phyloP scores from a whole-genome alignment of 73 alveolate species.

The Blepharisma japonicum region DNA sequence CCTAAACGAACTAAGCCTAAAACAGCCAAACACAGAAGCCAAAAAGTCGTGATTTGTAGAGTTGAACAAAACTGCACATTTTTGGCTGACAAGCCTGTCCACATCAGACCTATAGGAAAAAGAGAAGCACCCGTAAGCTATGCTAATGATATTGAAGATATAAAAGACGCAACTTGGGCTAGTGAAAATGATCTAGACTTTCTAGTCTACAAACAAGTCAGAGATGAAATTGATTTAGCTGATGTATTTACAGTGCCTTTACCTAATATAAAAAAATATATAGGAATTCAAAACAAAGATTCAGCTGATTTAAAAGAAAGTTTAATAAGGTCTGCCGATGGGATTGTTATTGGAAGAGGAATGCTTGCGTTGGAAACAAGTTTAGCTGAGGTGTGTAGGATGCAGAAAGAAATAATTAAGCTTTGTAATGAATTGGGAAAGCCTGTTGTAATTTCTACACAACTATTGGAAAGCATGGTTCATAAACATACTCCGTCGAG shows the following conservation, averaged over 20 bases:
- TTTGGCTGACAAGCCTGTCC: background rate
- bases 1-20: background rate
- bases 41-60: background rate
- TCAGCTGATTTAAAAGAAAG: background rate
- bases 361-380: background rate
- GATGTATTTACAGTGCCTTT: background rate
- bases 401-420: constrained; percentile 27
- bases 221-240: background rate
- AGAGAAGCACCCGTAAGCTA: background rate
- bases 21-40: background rate
- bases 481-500: constrained; percentile 27
- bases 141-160: background rate
- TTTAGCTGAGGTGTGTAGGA: constrained; percentile 3
- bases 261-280: background rate
- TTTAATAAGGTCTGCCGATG: background rate
- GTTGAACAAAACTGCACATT: constrained; percentile 13
- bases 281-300: background rate
- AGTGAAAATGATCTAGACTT: background rate
- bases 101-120: background rate
- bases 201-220: background rate
- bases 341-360: constrained; percentile 9
- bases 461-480: constrained; percentile 37
- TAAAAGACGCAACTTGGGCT: background rate
- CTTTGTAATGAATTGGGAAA: constrained; percentile 31
- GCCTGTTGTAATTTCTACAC: constrained; percentile 42